These are phyloP conservation scores for Termitomyces sp. DNA, from an alignment of 768 basidiomycete species.

Conservation along the genomic window DNA sequence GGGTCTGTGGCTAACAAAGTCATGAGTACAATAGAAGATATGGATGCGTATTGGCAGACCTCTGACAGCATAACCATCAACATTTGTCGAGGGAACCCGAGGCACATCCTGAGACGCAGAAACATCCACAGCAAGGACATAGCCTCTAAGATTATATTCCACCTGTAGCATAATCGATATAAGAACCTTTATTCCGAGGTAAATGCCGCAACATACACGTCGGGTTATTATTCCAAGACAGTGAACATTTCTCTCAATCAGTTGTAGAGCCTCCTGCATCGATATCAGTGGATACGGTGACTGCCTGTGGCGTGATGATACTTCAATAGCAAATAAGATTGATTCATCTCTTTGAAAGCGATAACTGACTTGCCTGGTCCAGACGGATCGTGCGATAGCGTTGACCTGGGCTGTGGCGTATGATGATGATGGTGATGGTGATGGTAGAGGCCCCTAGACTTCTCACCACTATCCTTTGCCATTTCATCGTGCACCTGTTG, in stretches of 20 bases:
- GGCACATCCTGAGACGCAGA: slow-evolving; percentile 65
- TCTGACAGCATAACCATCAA: slow-evolving; percentile 84
- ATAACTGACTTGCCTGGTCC: slow-evolving; percentile 49
- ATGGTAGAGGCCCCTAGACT: slow-evolving; percentile 26
- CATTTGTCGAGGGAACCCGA: slow-evolving; percentile 65
- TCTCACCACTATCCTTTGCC: slow-evolving; percentile 26
- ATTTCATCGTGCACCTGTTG: slow-evolving; percentile 52
- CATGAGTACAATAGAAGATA: not conserved
- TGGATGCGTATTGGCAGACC: slow-evolving; percentile 38
- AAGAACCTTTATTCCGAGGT: not conserved
- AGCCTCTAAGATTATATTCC: slow-evolving; percentile 52
- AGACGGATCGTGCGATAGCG: slow-evolving; percentile 67
- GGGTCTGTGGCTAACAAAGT: slow-evolving; percentile 51
- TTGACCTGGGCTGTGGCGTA: slow-evolving; percentile 52
- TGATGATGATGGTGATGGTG: slow-evolving; percentile 31
- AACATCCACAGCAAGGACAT: slow-evolving; percentile 76
- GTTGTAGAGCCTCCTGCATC: slow-evolving; percentile 58
- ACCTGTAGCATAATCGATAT: slow-evolving; percentile 42
- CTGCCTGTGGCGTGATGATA: slow-evolving; percentile 64
- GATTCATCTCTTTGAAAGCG: not conserved
- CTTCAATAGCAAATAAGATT: slow-evolving; percentile 31
- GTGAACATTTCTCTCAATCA: slow-evolving; percentile 48
- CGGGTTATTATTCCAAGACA: slow-evolving; percentile 37
- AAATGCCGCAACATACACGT: slow-evolving; percentile 35
- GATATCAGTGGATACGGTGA: slow-evolving; percentile 77